Evolutionary conservation across 2,329 filamentous ascomycete species (phyloP).

Genomic region (Ophiostoma novo-ulmi): DNA sequence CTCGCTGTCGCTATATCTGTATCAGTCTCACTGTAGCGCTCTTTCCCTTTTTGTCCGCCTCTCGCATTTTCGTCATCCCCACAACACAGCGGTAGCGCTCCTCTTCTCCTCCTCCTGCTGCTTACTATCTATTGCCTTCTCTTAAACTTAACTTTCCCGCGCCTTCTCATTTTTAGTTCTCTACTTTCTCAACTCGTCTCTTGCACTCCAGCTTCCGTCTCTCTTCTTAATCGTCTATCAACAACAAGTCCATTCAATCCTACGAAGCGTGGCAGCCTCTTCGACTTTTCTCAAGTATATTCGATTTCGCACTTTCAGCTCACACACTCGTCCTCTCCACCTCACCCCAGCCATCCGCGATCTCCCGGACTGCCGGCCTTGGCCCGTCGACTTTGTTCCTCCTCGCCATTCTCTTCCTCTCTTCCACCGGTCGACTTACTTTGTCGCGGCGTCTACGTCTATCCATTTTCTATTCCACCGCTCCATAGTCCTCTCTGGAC

Average conservation of each 20-base stretch:
- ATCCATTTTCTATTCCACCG: not conserved
- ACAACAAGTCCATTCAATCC: too few species aligned
- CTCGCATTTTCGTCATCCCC: constrained; percentile 14
- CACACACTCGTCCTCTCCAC: not conserved
- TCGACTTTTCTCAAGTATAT: not conserved
- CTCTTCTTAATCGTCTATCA: not conserved
- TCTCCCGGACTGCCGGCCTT: constrained; percentile 6
- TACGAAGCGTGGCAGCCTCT: too few species aligned
- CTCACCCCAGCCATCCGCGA: constrained; percentile 12
- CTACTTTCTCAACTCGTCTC: not conserved
- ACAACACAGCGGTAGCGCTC: constrained; percentile 14
- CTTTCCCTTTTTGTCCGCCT: constrained; percentile 5
- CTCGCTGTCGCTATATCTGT: not conserved
- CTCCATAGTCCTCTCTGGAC: not conserved
- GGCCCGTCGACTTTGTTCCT: not conserved
- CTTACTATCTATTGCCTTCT: not conserved
- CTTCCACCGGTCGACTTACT: not conserved
- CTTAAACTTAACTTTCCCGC: not conserved
- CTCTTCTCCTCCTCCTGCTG: not conserved
- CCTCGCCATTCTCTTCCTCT: too few species aligned
- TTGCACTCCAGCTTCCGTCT: not conserved
- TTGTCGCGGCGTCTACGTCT: not conserved
- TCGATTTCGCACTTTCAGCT: not conserved
- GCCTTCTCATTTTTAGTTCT: not conserved
- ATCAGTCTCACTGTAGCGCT: not conserved